Base-by-base conservation (phyloP, 495 filamentous ascomycete species). In the Penicillium pancosmium region DNA sequence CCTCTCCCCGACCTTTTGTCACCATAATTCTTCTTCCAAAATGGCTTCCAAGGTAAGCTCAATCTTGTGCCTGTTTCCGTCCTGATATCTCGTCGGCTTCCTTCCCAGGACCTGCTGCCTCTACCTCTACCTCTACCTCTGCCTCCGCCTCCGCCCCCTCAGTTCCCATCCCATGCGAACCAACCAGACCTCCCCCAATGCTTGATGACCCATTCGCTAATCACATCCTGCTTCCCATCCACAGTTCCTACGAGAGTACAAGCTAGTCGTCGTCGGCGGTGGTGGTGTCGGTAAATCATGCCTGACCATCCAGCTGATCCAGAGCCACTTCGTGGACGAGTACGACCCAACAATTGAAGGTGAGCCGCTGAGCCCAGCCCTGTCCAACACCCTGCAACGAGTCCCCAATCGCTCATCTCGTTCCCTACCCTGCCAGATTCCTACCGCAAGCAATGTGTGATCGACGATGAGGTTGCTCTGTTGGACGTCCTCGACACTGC, bases 311-410 rank as follows among this genome's bases (percentile, higher is more conserved):
- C 94, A 97, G 81, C 84, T 98, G 80, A 98, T 98, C 74, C 94
- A 98, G 78, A 91, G 87, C 66, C 94, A 98, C 73, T 98, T 98
- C 80, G 93, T 98, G 68, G 94, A 98, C 74, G 94, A 98, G 75
- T 98, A 98, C 76, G 94, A 98, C 76, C 94, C 94, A 44, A 98
- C 94, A 68, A 98, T 98, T 69, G 94, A 98, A 89, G 94, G 94
- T 97, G 75, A 64, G 86, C 62, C 38, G 27, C 27, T 9, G 27
- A 49, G 16, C n/a, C 49, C 49, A 19, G 2, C 15, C 27, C 52
- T 54, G 44, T 40, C 5, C 36, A 40, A 40, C 36, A 40, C 36
- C 18, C 53, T 5, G 35, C 16, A 21, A 9, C 36, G 13, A 52
- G n/a, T 18, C 38, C 65, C 40, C 51, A 61, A 73, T 60, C 16